Evolutionary conservation across 352 stramenopile genomes (phyloP), one percentile per base, ranked within the genome.

Genomic region (Phytophthora brassicae): DNA sequence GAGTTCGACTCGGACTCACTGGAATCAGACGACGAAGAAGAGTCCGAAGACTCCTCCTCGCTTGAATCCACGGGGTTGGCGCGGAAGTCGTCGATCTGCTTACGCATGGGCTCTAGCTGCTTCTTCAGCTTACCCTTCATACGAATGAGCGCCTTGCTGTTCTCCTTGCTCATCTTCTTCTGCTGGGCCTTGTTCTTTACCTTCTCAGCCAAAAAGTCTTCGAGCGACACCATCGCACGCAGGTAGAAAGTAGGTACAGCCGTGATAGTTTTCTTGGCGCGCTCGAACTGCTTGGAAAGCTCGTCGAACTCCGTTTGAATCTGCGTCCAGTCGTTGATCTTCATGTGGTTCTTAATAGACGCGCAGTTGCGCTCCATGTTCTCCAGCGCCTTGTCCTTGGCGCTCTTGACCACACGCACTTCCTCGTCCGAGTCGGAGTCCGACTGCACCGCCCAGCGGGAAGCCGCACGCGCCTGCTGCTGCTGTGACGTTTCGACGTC

Each of bases 91-190:
- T 96, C 79, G 56, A 98, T 88, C 45, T 97, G 80, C 31, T 72
- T 72, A 48, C 81, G 73, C 62, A 97, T 96, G n/a, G 79, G 67
- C 60, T 99, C 97, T 56, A 97, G 91, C 74, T 98, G 90, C 79
- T 98, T 98, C 69, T 98, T 97, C 43, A 99, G 68, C 70, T 94
- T 97, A 48, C 98, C 86, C 85, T 99, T 99, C 95, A 99, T 99
- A 16, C 95, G 84, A 70, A 99, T 99, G 11, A 99, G 83, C 39
- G 94, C 92, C 68, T 97, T 96, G 56, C 82, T 96, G 77, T 98
- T 98, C 56, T 96, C 90, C 55, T 97, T 96, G 84, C 81, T 98
- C 73, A 99, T 94, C 74, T 98, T 98, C 80, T 99, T 98, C 57
- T 98, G 93, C 29, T 94, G 88, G 13, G 89, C 92, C 81, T 98